Conservation (phyloP, 2,329 filamentous ascomycete genomes). For the Monosporascus sp. region DNA sequence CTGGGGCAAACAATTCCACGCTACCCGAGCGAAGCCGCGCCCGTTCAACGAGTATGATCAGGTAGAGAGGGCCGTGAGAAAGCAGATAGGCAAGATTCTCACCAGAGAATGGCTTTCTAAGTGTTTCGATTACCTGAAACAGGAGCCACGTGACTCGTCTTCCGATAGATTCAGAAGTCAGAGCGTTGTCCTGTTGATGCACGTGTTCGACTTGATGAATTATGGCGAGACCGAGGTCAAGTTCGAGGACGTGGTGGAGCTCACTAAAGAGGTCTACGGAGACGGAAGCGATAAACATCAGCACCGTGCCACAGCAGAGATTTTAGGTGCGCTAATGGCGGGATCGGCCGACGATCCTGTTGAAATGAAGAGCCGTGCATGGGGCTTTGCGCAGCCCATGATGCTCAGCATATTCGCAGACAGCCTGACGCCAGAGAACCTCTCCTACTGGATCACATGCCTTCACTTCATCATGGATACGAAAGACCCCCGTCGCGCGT, state of each 20-base stretch:
- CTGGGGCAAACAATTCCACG: slow-evolving; percentile 84
- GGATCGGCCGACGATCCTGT: slow-evolving; percentile 74
- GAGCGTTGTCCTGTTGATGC: slow-evolving; percentile 79
- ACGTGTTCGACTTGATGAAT: slow-evolving; percentile 85
- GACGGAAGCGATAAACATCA: slow-evolving; percentile 97
- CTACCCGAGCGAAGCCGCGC: slow-evolving; percentile 65
- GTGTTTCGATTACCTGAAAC: slow-evolving; percentile 91
- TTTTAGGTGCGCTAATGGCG: slow-evolving; percentile 77
- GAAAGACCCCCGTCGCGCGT: slow-evolving; percentile 82
- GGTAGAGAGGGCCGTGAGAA: slow-evolving; percentile 66
- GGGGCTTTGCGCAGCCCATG: slow-evolving; percentile 87
- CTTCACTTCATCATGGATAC: slow-evolving; percentile 82
- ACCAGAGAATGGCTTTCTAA: slow-evolving; percentile 80
- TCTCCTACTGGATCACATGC: slow-evolving; percentile 91
- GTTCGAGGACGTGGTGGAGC: slow-evolving; percentile 81
- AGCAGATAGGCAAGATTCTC: slow-evolving; percentile 74
- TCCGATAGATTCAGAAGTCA: slow-evolving; percentile 87
- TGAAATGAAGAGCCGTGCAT: slow-evolving; percentile 69
- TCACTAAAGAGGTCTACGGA: slow-evolving; percentile 72
- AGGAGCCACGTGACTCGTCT: slow-evolving; percentile 79
- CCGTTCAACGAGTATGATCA: slow-evolving; percentile 72
- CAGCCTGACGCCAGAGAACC: slow-evolving; percentile 88
- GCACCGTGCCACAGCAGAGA: slow-evolving; percentile 91
- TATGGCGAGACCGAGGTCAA: slow-evolving; percentile 70
- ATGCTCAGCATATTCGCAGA: slow-evolving; percentile 83